Evolutionary conservation across 495 filamentous ascomycete species (phyloP).

Genomic region (Ascobolus immersus): DNA sequence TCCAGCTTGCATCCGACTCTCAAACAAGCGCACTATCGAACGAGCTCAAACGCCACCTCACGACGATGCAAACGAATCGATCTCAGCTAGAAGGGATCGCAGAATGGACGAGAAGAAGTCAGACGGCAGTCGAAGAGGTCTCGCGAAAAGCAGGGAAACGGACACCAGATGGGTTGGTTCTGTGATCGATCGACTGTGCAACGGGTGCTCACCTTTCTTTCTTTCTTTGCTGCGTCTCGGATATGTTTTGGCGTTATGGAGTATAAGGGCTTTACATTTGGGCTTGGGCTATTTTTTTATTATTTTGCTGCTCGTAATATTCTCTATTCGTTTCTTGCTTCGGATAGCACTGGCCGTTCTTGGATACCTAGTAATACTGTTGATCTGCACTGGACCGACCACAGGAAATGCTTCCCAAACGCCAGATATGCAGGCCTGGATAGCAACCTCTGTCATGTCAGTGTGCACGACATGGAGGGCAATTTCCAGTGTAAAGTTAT

Average conservation of each 20-base stretch:
- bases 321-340: too few relatives aligned
- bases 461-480: too few relatives aligned
- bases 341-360: too few relatives aligned
- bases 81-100: conserved; percentile 8
- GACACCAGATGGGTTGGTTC: conserved; percentile 9
- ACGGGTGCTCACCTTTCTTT: neutral
- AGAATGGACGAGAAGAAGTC: conserved; percentile 11
- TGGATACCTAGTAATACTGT: too few relatives aligned
- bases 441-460: too few relatives aligned
- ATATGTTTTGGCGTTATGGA: conserved; percentile 5
- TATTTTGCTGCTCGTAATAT: neutral
- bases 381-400: too few relatives aligned
- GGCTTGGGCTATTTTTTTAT: neutral
- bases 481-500: too few relatives aligned
- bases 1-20: too few relatives aligned
- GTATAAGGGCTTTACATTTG: conserved; percentile 1
- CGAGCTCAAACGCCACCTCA: conserved; percentile 10
- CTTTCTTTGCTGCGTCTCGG: neutral
- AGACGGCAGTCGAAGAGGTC: conserved; percentile 14
- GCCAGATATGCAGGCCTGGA: too few relatives aligned
- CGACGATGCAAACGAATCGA: conserved; percentile 13
- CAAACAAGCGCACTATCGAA: conserved; percentile 9
- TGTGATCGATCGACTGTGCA: too few relatives aligned
- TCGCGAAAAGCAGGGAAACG: conserved; percentile 8
- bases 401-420: too few relatives aligned